Evolutionary conservation across 768 basidiomycete species (phyloP), one percentile per base, ranked within the genome.

Genomic region (Lentinula lateritia): DNA sequence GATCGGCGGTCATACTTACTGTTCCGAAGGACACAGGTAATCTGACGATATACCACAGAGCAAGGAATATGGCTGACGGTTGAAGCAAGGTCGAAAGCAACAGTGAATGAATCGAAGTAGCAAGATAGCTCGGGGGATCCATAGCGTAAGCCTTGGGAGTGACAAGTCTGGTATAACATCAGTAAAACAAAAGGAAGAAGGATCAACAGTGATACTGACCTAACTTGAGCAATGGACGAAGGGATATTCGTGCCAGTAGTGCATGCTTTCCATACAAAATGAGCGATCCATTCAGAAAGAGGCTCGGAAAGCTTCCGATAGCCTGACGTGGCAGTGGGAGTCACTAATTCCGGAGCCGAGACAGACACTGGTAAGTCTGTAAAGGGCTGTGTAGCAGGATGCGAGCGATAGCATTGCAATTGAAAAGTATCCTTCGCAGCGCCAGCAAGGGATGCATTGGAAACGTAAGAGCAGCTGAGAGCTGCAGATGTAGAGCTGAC

Each of bases 261-360:
- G 70, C 90, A 91, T 50, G 85, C 84, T 70, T 89, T 90, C 91
- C 91, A 93, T 15, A 91, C 84, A 68, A 88, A 93, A 56, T 79
- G 80, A 46, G 88, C 87, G 23, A 92, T 74, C 91, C 91, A 93
- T 61, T 88, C 87, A 3, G 91, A 83, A 63, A 93, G 76, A 16
- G 90, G 90, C 57, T 90, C 89, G 0, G 88, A 83, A 9, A 92
- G 78, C 67, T 84, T 89, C 77, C 82, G 87, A 77, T 91, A 92
- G 8, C 79, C 75, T 23, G 75, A 66, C 10, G 81, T 81, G 42
- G 87, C 80, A 65, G 77, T 78, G 12, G 82, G 79, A 34, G 81
- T 78, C 42, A 78, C 72, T 20, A 80, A 72, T 60, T 83, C 82
- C 43, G 76, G 70, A 20, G 68, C 74, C 38, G 80, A 71, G 15